phyloP scores from a whole-genome alignment of 129 eudicot genomes.

The Lactuca sativa region DNA sequence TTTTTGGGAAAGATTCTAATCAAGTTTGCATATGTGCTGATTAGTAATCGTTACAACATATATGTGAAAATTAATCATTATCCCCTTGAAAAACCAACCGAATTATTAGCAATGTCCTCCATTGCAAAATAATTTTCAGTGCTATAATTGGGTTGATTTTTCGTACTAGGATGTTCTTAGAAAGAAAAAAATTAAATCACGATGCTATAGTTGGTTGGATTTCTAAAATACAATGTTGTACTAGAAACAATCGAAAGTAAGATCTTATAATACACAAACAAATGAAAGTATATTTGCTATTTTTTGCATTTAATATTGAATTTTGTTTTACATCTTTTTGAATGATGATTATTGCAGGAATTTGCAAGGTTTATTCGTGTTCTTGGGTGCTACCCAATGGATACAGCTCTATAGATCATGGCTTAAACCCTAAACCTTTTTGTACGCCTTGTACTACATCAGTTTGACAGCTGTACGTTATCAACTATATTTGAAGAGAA shows the following conservation, averaged over 20 bases:
- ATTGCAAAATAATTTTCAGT: too few relatives aligned
- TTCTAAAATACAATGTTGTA: too few relatives aligned
- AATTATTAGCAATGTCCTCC: too few relatives aligned
- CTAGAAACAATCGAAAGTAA: neutral
- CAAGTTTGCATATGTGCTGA: too few relatives aligned
- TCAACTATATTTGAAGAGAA: slow-evolving; percentile 25
- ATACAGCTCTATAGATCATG: slow-evolving; percentile 40
- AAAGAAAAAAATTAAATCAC: too few relatives aligned
- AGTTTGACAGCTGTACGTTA: neutral
- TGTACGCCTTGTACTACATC: slow-evolving; percentile 6
- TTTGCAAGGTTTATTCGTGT: slow-evolving; percentile 71
- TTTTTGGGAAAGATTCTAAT: neutral
- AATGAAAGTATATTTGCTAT: neutral
- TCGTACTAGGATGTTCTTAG: too few relatives aligned
- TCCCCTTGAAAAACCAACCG: too few relatives aligned
- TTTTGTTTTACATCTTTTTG: neutral
- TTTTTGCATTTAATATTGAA: neutral
- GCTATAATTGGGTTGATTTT: neutral
- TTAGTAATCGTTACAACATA: neutral
- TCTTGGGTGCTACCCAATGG: slow-evolving; percentile 80
- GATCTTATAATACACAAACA: neutral
- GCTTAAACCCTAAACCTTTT: slow-evolving; percentile 17
- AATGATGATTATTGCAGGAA: slow-evolving; percentile 52
- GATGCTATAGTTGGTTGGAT: too few relatives aligned
- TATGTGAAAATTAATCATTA: neutral